These are phyloP conservation scores for Suillus placidus DNA, from an alignment of 768 basidiomycete genomes.

Conservation along the genomic window DNA sequence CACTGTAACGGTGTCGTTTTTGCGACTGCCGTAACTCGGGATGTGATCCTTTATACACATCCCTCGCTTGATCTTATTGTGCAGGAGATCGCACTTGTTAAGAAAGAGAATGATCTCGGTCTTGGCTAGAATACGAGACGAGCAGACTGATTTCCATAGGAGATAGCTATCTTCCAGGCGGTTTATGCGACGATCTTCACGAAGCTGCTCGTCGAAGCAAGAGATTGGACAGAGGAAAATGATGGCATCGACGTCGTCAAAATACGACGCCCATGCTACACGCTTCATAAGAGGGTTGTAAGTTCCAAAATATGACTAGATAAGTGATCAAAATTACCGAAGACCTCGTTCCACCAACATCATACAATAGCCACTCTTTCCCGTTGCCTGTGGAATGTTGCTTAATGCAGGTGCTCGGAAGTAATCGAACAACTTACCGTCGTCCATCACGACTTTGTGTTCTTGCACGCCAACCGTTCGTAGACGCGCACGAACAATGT, in stretches of 20 bases:
- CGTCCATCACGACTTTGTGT: conserved; percentile 65
- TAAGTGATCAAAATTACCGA: conserved; percentile 42
- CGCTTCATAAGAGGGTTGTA: conserved; percentile 44
- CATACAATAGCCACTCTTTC: conserved; percentile 79
- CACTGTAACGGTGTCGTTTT: conserved; percentile 69
- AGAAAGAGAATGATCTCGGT: conserved; percentile 59
- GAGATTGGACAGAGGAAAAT: conserved; percentile 79
- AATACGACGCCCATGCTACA: conserved; percentile 78
- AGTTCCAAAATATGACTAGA: conserved; percentile 6
- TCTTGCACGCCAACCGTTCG: conserved; percentile 81
- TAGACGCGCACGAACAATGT: conserved; percentile 77
- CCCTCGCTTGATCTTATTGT: conserved; percentile 71
- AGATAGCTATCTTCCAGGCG: conserved; percentile 76
- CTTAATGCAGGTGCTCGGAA: neutral
- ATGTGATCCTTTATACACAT: conserved; percentile 67
- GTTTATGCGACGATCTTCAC: conserved; percentile 71
- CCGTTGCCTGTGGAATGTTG: conserved; percentile 49
- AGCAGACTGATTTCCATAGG: conserved; percentile 75
- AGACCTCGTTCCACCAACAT: conserved; percentile 78
- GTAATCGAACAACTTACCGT: conserved; percentile 45
- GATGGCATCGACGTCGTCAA: conserved; percentile 81
- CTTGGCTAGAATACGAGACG: conserved; percentile 61
- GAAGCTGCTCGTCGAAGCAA: conserved; percentile 79
- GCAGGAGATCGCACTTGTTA: conserved; percentile 74
- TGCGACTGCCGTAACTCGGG: conserved; percentile 72